Evolutionary conservation across 2,329 filamentous ascomycete species (phyloP), one percentile per base, ranked within the genome.

Genomic region (Pseudocercospora fuligena): DNA sequence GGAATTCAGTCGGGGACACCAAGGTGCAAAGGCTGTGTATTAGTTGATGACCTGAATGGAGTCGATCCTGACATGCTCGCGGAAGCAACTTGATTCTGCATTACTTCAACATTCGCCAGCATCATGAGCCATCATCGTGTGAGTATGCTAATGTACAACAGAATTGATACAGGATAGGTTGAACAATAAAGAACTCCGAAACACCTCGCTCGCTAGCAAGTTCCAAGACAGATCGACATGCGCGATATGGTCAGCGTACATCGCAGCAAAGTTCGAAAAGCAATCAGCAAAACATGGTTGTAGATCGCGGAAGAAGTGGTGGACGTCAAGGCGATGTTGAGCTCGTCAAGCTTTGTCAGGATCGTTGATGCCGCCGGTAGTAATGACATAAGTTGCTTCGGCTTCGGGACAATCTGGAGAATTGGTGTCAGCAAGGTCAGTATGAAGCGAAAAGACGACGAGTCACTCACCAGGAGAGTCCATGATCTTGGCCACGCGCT

Each of bases 341-440:
- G 58, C 6, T 21, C 36, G 31, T 74, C 64, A 89, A 36, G 82
- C 80, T 77, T 89, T 89, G 71, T 90, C 88, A 1, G 88, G 86
- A 74, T 91, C 88, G 65, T 85, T 88, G 78, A 91, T 90, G 36
- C 89, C 89, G 33, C 89, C 89, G 68, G 85, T 88, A 29, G 88
- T 90, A 72, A 91, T 91, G 69, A 91, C 84, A 77, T 91, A 91
- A 1, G 86, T 90, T 27, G 89, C 88, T 77, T 91, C 89, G 58
- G 84, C 84, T 76, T 91, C 89, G 5, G 89, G 88, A 73, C 89
- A 90, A 73, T 90, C 89, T 88, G 68, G 5, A 43, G 5, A 36
- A 3, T n/a, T n/a, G 19, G 58, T n/a, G 63, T 78, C 54, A 77
- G 71, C 46, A 33, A 11, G n/a, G n/a, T 25, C 27, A 29, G n/a